These are phyloP conservation scores for Cryphonectria parasitica DNA, from an alignment of 2,329 filamentous ascomycete species.

Conservation along the genomic window DNA sequence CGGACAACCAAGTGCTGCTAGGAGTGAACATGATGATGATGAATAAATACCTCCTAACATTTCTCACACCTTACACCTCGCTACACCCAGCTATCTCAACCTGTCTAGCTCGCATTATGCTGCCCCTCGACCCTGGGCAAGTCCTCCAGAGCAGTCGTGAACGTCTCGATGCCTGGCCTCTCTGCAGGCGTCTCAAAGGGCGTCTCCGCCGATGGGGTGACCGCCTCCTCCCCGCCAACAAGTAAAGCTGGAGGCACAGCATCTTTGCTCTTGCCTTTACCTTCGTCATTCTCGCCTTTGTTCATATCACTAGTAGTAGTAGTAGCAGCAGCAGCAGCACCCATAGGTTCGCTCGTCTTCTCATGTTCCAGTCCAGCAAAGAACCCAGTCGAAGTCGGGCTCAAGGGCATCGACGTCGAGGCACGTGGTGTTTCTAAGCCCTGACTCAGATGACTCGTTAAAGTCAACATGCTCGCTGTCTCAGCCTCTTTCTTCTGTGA, in stretches of 20 bases:
- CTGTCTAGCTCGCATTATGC: background rate
- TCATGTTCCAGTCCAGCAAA: slow-evolving; percentile 12
- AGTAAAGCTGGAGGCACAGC: slow-evolving; percentile 12
- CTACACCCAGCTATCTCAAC: background rate
- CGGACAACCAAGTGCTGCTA: no score
- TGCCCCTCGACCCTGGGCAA: slow-evolving; percentile 38
- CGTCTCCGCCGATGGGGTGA: slow-evolving; percentile 18
- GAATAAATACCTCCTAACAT: background rate
- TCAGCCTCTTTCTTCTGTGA: slow-evolving; percentile 57
- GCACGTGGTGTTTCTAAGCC: slow-evolving; percentile 30
- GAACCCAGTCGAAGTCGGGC: slow-evolving; percentile 30
- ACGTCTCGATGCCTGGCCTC: slow-evolving; percentile 55
- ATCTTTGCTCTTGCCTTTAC: slow-evolving; percentile 2
- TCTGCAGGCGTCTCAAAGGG: slow-evolving; percentile 27
- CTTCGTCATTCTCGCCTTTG: background rate
- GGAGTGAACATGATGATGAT: background rate
- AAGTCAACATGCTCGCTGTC: slow-evolving; percentile 72
- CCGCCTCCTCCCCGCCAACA: slow-evolving; percentile 8
- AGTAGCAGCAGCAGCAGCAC: background rate
- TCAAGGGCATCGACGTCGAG: slow-evolving; percentile 41
- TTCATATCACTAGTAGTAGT: background rate
- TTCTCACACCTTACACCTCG: background rate
- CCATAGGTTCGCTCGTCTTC: background rate
- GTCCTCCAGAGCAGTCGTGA: slow-evolving; percentile 57
- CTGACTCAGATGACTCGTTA: slow-evolving; percentile 50